A percentile compares a stretch with the other conserved stretches of the same genome.
phyloP scores from a whole-genome alignment of 2,329 filamentous ascomycete genomes.

The Claviceps digitariae region DNA sequence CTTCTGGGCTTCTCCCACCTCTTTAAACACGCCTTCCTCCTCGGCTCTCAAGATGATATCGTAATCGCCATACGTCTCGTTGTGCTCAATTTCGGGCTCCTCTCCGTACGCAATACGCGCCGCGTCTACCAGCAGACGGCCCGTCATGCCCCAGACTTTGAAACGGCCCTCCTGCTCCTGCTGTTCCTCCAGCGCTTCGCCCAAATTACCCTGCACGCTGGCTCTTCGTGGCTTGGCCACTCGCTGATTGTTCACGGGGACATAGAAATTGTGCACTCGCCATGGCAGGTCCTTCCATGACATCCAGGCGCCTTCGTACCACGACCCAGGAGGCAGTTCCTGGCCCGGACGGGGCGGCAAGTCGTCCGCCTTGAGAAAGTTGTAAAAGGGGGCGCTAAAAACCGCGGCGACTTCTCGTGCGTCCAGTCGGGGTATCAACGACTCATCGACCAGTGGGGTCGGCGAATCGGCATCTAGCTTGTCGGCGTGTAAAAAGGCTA shows the following conservation, averaged over 20 bases:
- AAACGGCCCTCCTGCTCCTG: conserved; percentile 46
- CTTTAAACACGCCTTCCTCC: conserved; percentile 32
- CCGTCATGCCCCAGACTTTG: conserved; percentile 92
- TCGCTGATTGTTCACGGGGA: conserved; percentile 59
- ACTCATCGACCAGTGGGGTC: conserved; percentile 45
- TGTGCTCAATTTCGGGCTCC: conserved; percentile 72
- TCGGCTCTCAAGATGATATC: conserved; percentile 33
- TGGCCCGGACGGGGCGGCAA: conserved; percentile 29
- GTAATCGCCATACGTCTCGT: conserved; percentile 38
- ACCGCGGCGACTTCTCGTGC: conserved; percentile 87
- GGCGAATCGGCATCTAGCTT: conserved; percentile 17
- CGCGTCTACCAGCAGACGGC: conserved; percentile 75
- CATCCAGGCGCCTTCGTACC: conserved; percentile 79
- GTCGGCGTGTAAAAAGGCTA: conserved; percentile 61
- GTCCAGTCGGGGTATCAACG: conserved; percentile 67
- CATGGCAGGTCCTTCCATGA: conserved; percentile 67
- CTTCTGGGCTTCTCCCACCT: conserved; percentile 18
- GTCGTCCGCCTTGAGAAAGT: conserved; percentile 56
- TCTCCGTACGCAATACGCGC: conserved; percentile 71
- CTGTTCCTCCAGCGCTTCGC: conserved; percentile 32
- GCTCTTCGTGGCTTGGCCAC: conserved; percentile 45
- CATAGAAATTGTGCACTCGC: conserved; percentile 84
- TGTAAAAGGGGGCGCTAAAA: conserved; percentile 78
- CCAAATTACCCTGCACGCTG: conserved; percentile 29
- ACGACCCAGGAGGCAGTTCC: conserved; percentile 41